These are phyloP conservation scores for Cytospora piceae DNA, from an alignment of 2,329 filamentous ascomycete species.

Conservation along the genomic window DNA sequence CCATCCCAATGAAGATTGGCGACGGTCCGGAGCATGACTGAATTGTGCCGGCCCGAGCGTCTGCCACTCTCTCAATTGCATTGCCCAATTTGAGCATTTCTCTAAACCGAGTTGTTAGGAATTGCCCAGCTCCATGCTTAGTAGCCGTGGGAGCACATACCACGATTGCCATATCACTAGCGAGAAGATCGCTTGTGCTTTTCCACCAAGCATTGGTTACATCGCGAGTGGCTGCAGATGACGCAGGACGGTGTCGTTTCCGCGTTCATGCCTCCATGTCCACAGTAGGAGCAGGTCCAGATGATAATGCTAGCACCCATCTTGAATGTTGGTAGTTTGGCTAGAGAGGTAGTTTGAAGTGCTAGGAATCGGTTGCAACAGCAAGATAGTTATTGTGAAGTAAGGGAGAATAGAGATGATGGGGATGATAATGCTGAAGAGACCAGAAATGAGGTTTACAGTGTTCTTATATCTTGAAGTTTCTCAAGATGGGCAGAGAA, in stretches of 20 bases:
- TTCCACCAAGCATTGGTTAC: not conserved
- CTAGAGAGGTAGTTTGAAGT: not conserved
- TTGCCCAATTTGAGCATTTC: not conserved
- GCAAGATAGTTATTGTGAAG: not conserved
- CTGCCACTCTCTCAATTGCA: not conserved
- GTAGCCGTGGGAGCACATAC: not conserved
- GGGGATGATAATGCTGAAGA: not conserved
- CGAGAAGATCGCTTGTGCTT: not conserved
- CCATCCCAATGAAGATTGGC: not conserved
- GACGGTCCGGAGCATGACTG: not conserved
- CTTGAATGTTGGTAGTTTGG: not conserved
- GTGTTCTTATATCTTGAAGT: not conserved
- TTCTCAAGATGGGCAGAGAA: not conserved
- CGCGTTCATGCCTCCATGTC: slow-evolving; percentile 1
- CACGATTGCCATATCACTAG: not conserved
- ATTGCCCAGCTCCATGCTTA: not conserved
- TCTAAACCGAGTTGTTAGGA: not conserved
- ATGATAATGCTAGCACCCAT: not conserved
- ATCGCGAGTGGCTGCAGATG: not conserved
- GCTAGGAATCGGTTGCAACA: not conserved
- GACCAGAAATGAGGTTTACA: no score
- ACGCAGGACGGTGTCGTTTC: not conserved
- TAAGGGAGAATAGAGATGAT: no score
- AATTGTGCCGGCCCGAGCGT: not conserved
- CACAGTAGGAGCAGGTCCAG: slow-evolving; percentile 18